Conservation (phyloP, 768 basidiomycete species). For the Boletus insuetus region DNA sequence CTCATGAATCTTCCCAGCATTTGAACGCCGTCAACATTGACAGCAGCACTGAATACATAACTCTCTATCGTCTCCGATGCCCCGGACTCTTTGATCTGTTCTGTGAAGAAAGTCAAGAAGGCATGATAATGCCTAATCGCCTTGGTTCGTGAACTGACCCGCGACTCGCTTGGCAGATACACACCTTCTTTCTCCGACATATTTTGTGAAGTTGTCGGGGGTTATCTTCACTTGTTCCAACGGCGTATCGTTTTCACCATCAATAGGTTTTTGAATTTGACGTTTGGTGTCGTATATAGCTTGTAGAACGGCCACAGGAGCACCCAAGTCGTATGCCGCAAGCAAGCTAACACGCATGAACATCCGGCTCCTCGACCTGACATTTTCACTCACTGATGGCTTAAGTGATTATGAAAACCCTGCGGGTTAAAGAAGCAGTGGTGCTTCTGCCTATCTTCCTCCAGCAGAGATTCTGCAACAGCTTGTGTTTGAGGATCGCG, state of each 20-base stretch:
- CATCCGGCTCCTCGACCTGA: not conserved
- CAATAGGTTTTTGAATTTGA: conserved; percentile 38
- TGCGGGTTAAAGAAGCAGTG: conserved; percentile 48
- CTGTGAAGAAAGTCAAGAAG: conserved; percentile 40
- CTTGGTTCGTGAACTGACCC: conserved; percentile 31
- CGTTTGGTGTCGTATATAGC: conserved; percentile 48
- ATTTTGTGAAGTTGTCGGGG: conserved; percentile 47
- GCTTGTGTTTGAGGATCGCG: conserved; percentile 42
- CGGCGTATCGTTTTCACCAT: conserved; percentile 29
- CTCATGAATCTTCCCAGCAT: conserved; percentile 36
- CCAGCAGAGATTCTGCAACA: conserved; percentile 42
- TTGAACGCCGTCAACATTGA: conserved; percentile 30
- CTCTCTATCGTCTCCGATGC: conserved; percentile 41
- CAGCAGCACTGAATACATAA: conserved; percentile 42
- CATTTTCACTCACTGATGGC: conserved; percentile 48
- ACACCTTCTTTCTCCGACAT: conserved; percentile 48
- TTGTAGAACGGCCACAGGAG: conserved; percentile 42
- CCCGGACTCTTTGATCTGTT: conserved; percentile 38
- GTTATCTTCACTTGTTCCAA: conserved; percentile 29
- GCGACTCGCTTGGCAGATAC: conserved; percentile 30
- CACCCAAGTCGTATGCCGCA: conserved; percentile 57
- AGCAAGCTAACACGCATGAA: conserved; percentile 38
- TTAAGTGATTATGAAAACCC: conserved; percentile 56
- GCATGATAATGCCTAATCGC: conserved; percentile 32
- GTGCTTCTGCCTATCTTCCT: conserved; percentile 45